These are phyloP conservation scores for Dittrichia graveolens DNA, from an alignment of 129 eudicot genomes.

Conservation along the genomic window DNA sequence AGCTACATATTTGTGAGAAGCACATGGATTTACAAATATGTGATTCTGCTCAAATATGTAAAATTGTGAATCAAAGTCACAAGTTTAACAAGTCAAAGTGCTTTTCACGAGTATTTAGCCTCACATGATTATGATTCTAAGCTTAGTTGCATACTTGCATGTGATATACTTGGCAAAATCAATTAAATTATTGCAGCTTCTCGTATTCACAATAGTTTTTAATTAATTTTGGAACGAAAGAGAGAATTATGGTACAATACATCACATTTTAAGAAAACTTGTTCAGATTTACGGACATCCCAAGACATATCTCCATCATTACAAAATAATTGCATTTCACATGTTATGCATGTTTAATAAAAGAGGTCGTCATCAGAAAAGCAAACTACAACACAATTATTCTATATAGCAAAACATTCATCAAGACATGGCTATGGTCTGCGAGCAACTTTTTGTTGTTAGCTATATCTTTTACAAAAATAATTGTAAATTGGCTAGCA, in stretches of 20 bases:
- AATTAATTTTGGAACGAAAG: neutral
- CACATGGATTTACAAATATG: neutral
- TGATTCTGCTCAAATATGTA: too few relatives aligned
- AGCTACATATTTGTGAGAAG: neutral
- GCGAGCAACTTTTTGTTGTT: too few relatives aligned
- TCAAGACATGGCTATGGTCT: neutral
- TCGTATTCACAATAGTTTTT: neutral
- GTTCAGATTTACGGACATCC: neutral
- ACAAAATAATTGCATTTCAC: neutral
- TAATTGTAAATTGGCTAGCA: too few relatives aligned
- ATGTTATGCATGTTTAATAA: neutral
- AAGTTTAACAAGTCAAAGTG: too few relatives aligned
- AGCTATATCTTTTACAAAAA: too few relatives aligned
- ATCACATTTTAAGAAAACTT: neutral
- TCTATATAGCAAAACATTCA: neutral
- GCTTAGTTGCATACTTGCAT: too few relatives aligned
- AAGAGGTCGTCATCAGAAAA: slow-evolving; percentile 8
- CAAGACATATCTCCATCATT: neutral
- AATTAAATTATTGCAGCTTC: too few relatives aligned
- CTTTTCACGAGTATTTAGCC: too few relatives aligned
- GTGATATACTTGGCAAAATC: too few relatives aligned
- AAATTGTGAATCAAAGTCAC: too few relatives aligned
- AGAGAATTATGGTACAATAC: too few relatives aligned
- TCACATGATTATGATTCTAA: too few relatives aligned
- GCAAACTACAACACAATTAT: neutral